Evolutionary conservation across 2,329 filamentous ascomycete genomes (phyloP).

Genomic region (Aspergillus sp.): DNA sequence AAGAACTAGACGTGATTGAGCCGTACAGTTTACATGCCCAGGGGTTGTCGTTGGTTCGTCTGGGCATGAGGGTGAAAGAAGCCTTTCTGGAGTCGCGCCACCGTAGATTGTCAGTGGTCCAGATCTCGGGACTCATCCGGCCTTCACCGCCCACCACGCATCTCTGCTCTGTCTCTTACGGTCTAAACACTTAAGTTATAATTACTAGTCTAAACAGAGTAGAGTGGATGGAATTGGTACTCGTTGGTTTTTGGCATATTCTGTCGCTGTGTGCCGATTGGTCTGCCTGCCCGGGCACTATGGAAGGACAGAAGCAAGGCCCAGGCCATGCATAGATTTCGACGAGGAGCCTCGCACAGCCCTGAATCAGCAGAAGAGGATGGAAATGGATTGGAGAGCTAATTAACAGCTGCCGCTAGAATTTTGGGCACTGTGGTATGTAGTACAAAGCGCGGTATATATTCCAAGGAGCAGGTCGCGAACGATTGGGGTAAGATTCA

Average conservation of each 20-base stretch:
- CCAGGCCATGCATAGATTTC: background rate
- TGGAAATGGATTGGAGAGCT: background rate
- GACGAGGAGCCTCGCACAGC: background rate
- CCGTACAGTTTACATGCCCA: conserved; percentile 2
- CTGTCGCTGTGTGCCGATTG: background rate
- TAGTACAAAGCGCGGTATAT: background rate
- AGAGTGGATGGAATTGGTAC: background rate
- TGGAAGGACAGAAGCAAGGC: conserved; percentile 1
- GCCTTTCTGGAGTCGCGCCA: conserved; percentile 5
- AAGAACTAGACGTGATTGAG: background rate
- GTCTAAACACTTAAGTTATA: no score
- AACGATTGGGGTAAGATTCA: background rate
- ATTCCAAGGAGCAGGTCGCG: background rate
- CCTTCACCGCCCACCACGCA: conserved; percentile 8
- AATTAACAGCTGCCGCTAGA: background rate
- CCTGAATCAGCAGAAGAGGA: background rate
- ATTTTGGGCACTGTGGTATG: background rate
- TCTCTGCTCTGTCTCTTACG: background rate
- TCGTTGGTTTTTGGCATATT: background rate
- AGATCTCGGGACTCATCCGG: conserved; percentile 5
- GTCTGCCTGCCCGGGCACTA: background rate
- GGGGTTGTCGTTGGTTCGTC: background rate
- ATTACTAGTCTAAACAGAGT: no score
- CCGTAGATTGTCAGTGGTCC: conserved; percentile 6
- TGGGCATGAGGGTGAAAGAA: background rate